Percentiles rank a stretch among this genome's conserved stretches.
These are phyloP conservation scores for Arxiozyma slooffiae DNA, from an alignment of 1,139 yeast genomes.

Conservation along the genomic window DNA sequence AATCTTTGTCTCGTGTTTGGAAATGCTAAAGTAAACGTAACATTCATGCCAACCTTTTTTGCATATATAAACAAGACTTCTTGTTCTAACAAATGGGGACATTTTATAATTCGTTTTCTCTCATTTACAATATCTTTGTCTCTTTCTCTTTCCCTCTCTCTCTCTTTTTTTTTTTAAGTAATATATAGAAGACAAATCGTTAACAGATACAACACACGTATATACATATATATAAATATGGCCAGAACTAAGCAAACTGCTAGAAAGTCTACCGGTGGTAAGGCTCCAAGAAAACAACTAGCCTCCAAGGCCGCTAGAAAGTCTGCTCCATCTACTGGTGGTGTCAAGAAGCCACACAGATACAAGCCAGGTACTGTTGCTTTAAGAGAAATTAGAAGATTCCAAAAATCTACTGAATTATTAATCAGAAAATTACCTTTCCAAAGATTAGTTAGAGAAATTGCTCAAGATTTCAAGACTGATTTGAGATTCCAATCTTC, in stretches of 20 bases:
- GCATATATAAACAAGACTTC: neutral
- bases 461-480: constrained; percentile 96
- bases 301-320: constrained; percentile 99
- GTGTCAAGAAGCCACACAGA: constrained; percentile 99
- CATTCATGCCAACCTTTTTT: neutral
- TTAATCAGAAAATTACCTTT: constrained; percentile 96
- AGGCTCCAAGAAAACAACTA: constrained; percentile 98
- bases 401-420: constrained; percentile 95
- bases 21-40: neutral
- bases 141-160: neutral
- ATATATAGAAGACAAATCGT: neutral
- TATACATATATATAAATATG: constrained; percentile 37
- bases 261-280: constrained; percentile 98
- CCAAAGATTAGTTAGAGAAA: constrained; percentile 98
- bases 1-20: neutral
- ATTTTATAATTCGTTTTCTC: too few relatives aligned
- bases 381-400: constrained; percentile 98
- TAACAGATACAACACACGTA: neutral
- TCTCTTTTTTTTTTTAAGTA: neutral
- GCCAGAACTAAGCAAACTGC: constrained; percentile 99
- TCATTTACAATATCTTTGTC: too few relatives aligned
- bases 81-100: too few relatives aligned
- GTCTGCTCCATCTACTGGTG: constrained; percentile 96
- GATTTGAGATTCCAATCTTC: constrained; percentile 98
- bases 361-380: constrained; percentile 99